A percentile compares a stretch with the other conserved stretches of the same genome.
These are phyloP conservation scores for Termitomyces sp. DNA, from an alignment of 768 basidiomycete genomes.

Conservation along the genomic window DNA sequence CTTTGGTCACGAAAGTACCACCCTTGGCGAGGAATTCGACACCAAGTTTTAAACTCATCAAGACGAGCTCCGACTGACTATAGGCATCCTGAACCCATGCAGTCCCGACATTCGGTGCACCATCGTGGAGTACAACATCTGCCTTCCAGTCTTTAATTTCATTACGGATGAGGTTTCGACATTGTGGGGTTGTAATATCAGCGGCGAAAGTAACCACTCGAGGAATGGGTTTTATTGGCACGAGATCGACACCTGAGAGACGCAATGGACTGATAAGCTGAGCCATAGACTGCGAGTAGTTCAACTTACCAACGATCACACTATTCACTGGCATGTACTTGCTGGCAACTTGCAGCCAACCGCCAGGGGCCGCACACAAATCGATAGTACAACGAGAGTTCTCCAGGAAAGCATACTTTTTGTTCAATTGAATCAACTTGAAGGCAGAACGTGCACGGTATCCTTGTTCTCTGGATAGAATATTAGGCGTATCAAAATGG, in stretches of 20 bases:
- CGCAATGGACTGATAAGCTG: background rate
- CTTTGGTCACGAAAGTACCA: slow-evolving; percentile 95
- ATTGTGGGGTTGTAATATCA: slow-evolving; percentile 91
- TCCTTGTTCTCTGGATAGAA: slow-evolving; percentile 80
- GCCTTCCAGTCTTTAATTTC: slow-evolving; percentile 99
- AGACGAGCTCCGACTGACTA: slow-evolving; percentile 91
- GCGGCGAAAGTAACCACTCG: slow-evolving; percentile 86
- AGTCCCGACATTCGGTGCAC: slow-evolving; percentile 98
- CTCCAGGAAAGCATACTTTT: slow-evolving; percentile 92
- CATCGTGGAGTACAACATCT: slow-evolving; percentile 96
- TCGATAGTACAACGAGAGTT: slow-evolving; percentile 91
- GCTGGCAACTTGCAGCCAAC: slow-evolving; percentile 97
- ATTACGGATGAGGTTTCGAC: slow-evolving; percentile 77
- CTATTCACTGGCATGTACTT: slow-evolving; percentile 96
- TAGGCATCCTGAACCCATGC: slow-evolving; percentile 99
- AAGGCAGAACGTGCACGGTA: slow-evolving; percentile 99
- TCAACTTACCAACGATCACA: slow-evolving; percentile 75
- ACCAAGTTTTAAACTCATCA: slow-evolving; percentile 92
- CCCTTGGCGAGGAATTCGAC: slow-evolving; percentile 92
- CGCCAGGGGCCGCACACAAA: slow-evolving; percentile 97
- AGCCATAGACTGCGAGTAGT: background rate
- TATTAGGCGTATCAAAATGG: slow-evolving; percentile 6
- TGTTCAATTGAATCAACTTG: slow-evolving; percentile 98
- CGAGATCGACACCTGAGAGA: slow-evolving; percentile 82
- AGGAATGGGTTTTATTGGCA: slow-evolving; percentile 94